Base-by-base conservation (phyloP, 2,329 filamentous ascomycete genomes). In the Metarhizium humberi region DNA sequence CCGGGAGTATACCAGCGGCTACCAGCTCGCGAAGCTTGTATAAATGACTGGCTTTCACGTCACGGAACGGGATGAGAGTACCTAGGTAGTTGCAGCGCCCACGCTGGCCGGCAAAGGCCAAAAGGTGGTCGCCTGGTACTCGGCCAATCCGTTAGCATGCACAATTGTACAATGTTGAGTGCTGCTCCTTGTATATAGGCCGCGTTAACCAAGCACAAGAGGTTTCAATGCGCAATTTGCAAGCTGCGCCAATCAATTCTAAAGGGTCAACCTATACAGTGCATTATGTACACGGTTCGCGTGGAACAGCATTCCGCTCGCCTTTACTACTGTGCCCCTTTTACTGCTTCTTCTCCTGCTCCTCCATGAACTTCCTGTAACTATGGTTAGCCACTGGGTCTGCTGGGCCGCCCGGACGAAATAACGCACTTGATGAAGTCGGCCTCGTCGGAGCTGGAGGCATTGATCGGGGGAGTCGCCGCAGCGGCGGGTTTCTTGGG, bases 391-490 rank as follows among this genome's bases (percentile, higher is more conserved):
- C 42, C 43, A 38, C 40, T n/a, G 20, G 8, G 20, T 11, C 13
- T 20, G 7, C 13, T n/a, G 29, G 10, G 25, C 18, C n/a, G 20
- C 8, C 25, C 3, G 25, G n/a, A 48, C 51, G 62, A 66, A 66
- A 65, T 64, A 61, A 68, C 78, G 74, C 70, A 84, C 81, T 83
- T 81, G 75, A 84, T 82, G 71, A 84, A 84, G 68, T 83, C 79
- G 69, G 77, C 79, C 74, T 84, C 81, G 67, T 83, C 81, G 64
- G 79, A 75, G 72, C 75, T 81, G 53, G 78, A 77, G 57, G 81
- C 81, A 69, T 84, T 83, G 75, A 84, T 81, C 52, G 81, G 81
- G 59, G 81, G 81, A 51, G 77, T 68, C 57, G 75, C 73, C 50
- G 67, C 63, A 59, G 76, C 74, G 47, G 73, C 65, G 57, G 73